Percentiles rank a stretch among this genome's conserved stretches.
phyloP scores from a whole-genome alignment of 108 stramenopile genomes.

The Cyclostephanos tholiformis region DNA sequence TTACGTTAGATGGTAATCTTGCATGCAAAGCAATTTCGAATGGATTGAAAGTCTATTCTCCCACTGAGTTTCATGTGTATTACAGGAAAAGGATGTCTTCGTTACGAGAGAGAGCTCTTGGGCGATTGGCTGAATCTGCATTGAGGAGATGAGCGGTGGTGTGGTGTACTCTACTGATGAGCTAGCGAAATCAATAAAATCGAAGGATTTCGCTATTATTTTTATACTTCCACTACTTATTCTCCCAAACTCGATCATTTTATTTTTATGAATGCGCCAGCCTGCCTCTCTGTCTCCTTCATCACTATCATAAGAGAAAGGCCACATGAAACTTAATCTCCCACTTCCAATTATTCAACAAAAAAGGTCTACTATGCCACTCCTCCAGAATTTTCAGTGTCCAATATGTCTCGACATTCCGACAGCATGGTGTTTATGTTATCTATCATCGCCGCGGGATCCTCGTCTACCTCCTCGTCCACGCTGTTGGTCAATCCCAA shows the following conservation, averaged over 20 bases:
- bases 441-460: slow-evolving; percentile 46
- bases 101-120: slow-evolving; percentile 9
- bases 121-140: neutral
- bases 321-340: neutral
- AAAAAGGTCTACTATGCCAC: neutral
- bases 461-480: slow-evolving; percentile 46
- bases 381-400: slow-evolving; percentile 19
- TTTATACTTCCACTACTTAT: no score
- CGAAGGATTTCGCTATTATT: neutral
- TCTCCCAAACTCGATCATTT: neutral
- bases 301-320: neutral
- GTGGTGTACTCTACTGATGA: neutral
- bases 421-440: slow-evolving; percentile 47
- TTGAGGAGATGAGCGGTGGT: neutral
- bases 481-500: slow-evolving; percentile 37
- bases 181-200: neutral
- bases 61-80: slow-evolving; percentile 17
- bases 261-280: neutral
- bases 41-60: slow-evolving; percentile 24
- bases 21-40: slow-evolving; percentile 33
- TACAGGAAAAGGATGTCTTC: slow-evolving; percentile 17
- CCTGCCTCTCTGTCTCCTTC: neutral
- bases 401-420: slow-evolving; percentile 46
- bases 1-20: slow-evolving; percentile 24
- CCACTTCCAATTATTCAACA: neutral